Evolutionary conservation across 2,329 filamentous ascomycete genomes (phyloP).

Genomic region (Hypocrella siamensis): DNA sequence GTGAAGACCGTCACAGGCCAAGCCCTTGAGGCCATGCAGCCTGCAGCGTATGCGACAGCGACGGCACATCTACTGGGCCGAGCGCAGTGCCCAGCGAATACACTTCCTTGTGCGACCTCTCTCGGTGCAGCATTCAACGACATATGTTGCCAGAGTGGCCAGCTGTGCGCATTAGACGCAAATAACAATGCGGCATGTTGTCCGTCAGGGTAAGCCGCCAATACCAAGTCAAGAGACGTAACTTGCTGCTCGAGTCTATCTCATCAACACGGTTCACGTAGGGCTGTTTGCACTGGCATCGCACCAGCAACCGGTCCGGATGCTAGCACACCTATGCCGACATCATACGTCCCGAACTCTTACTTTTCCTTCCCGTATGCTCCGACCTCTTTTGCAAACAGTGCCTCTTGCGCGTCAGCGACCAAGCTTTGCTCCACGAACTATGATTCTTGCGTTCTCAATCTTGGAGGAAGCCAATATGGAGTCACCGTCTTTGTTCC

Average conservation of each 20-base stretch:
- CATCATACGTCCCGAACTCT: constrained; percentile 38
- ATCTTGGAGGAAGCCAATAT: constrained; percentile 26
- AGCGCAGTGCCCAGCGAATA: constrained; percentile 30
- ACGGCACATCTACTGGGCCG: constrained; percentile 11
- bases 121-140: constrained; percentile 29
- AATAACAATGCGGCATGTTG: constrained; percentile 36
- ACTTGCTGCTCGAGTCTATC: no score
- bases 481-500: constrained; percentile 42
- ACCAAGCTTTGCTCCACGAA: constrained; percentile 35
- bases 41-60: constrained; percentile 9
- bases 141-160: constrained; percentile 35
- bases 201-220: constrained; percentile 28
- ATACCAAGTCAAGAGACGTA: not conserved
- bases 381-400: constrained; percentile 33
- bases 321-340: constrained; percentile 18
- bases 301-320: constrained; percentile 26
- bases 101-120: constrained; percentile 31
- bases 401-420: constrained; percentile 34
- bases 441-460: constrained; percentile 35
- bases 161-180: constrained; percentile 32
- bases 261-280: constrained; percentile 9
- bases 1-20: no score
- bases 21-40: no score
- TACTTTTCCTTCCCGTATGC: constrained; percentile 47
- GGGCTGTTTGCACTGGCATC: constrained; percentile 39